Conservation (phyloP, 2,329 filamentous ascomycete species). For the Incumbomyces lentus region DNA sequence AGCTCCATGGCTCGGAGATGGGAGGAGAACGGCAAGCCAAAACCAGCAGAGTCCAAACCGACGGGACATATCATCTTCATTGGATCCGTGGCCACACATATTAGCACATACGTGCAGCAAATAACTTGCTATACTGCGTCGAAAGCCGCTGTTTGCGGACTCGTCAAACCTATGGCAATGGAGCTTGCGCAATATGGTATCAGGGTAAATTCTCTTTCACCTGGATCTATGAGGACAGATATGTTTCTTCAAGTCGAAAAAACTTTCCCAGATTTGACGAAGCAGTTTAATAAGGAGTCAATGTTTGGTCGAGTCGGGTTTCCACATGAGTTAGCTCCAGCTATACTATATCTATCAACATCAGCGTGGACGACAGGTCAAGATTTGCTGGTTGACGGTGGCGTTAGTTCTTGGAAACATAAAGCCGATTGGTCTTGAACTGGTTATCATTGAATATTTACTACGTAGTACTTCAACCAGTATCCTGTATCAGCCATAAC, state of each 20-base stretch:
- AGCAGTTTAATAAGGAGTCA: slow-evolving; percentile 20
- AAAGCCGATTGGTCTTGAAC: no score
- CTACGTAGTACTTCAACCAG: no score
- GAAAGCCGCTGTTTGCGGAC: slow-evolving; percentile 66
- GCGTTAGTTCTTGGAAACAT: slow-evolving; percentile 22
- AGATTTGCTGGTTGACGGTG: slow-evolving; percentile 20
- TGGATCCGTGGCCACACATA: slow-evolving; percentile 27
- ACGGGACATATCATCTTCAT: slow-evolving; percentile 28
- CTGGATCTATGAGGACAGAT: slow-evolving; percentile 24
- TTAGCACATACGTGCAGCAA: slow-evolving; percentile 24
- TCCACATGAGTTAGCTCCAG: slow-evolving; percentile 18
- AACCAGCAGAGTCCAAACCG: slow-evolving; percentile 9
- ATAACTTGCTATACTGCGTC: slow-evolving; percentile 51
- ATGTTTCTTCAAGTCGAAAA: slow-evolving; percentile 18
- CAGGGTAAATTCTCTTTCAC: slow-evolving; percentile 25
- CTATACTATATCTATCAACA: slow-evolving; percentile 17
- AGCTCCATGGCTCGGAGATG: slow-evolving; percentile 18
- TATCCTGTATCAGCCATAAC: no score
- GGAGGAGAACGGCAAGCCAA: slow-evolving; percentile 8
- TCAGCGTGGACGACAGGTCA: slow-evolving; percentile 20
- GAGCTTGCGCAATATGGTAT: slow-evolving; percentile 21
- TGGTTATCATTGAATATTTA: no score
- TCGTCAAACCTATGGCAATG: slow-evolving; percentile 59
- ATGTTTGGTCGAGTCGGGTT: slow-evolving; percentile 19
- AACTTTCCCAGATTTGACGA: slow-evolving; percentile 15